Evolutionary conservation across 2,329 filamentous ascomycete species (phyloP), one percentile per base, ranked within the genome.

Genomic region (Alternaria hordeiaustralica): DNA sequence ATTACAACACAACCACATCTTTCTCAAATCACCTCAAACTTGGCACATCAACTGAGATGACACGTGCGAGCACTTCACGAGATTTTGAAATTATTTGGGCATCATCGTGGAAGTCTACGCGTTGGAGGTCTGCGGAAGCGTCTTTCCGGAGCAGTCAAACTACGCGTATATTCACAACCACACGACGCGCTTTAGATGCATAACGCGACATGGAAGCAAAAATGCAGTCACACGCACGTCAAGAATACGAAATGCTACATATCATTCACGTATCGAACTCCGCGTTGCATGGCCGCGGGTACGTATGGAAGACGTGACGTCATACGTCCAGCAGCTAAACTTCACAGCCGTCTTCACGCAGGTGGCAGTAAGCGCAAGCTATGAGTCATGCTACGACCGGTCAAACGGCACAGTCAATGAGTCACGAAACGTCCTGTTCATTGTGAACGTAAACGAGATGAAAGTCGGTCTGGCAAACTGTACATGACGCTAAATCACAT

Each of bases 1-100:
- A 46, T 41, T 4, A 13, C 28, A 23, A 36, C 26, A 7, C 36
- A n/a, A 25, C 36, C 20, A 36, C 20, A 53, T 12, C 20, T 28
- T 2, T 3, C 8, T 6, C n/a, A 11, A 53, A 21, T 9, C 2
- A 1, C 5, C 3, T 13, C 0, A 61, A 53, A 58, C 10, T 15
- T 13, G 0, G 0, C 6, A 8, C 0, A 23, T 5, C 4, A 0
- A 25, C 0, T 21, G 0, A 4, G 0, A 1, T 2, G 2, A 3
- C 3, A 9, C 3, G n/a, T 3, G 0, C 3, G 11, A 46, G 2
- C 10, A 13, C 4, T 3, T 6, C 12, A 4, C 0, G 1, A 0
- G 3, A 26, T 3, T 41, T 6, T 51, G 18, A 28, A 12, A 18
- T 8, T 11, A 13, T 26, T 12, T 5, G 7, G 10, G 23, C 23